phyloP scores from a whole-genome alignment of 345 rosid genomes.

The Cardamine resedifolia region DNA sequence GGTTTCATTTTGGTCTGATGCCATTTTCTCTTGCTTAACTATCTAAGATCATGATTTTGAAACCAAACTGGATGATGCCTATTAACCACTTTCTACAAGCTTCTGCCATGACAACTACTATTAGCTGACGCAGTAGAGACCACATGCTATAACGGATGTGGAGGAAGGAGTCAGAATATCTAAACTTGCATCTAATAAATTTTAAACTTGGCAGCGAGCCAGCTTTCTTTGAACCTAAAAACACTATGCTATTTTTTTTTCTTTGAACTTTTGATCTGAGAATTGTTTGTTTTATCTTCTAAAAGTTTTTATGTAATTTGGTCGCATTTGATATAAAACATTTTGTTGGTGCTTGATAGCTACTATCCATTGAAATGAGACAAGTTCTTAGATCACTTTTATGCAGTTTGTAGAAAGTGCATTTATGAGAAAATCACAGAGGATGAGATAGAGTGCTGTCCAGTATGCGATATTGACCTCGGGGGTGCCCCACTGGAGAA shows the following conservation, averaged over 20 bases:
- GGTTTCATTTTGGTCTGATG: neutral
- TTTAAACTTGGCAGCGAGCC: constrained; percentile 12
- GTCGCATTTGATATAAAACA: neutral
- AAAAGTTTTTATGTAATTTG: neutral
- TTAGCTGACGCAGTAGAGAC: neutral
- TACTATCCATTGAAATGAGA: neutral
- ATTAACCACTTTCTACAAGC: constrained; percentile 4
- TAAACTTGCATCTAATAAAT: neutral
- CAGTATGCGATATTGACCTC: constrained; percentile 73
- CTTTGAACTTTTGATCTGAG: neutral
- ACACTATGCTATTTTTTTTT: neutral
- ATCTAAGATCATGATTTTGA: neutral
- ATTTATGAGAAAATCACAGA: constrained; percentile 70
- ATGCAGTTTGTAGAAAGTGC: constrained; percentile 90
- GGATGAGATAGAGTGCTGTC: constrained; percentile 78
- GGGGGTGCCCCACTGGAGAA: constrained; percentile 87
- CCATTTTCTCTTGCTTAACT: constrained; percentile 1
- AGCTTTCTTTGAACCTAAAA: constrained; percentile 16
- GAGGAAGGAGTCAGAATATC: neutral
- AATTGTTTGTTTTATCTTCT: neutral
- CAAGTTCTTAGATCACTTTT: constrained; percentile 13
- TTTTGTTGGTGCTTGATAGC: constrained; percentile 6
- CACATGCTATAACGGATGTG: constrained; percentile 3
- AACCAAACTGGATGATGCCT: neutral
- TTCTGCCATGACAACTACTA: neutral